Base-by-base conservation (phyloP, 2,329 filamentous ascomycete species). In the Hypoxylon rubiginosum region DNA sequence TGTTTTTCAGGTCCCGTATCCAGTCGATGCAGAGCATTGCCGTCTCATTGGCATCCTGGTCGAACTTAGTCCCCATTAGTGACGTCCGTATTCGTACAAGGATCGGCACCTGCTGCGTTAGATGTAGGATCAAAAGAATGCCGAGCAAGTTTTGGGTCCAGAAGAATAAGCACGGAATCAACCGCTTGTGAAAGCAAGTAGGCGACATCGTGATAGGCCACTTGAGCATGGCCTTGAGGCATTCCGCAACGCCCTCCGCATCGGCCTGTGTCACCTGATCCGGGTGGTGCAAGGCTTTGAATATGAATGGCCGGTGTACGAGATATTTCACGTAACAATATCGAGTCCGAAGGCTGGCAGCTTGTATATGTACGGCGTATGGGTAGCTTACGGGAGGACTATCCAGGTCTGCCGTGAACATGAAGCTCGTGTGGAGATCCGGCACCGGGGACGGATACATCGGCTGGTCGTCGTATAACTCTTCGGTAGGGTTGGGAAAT, bases 71-170 rank as follows among this genome's bases (percentile, higher is more conserved):
- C 7, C 82, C 83, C 67, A 83, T 85, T 39, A 86, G 74, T 13
- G 82, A 80, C 13, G 80, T 77, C 43, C 85, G 80, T 61, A 90
- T 86, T 21, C 81, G 77, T 24, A 77, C 71, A 41, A 90, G 72
- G 61, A 85, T 82, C 0, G 82, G 81, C 48, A 86, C 83, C 60
- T 85, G 83, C 17, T 79, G 80, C 11, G 84, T 85, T 67, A 89
- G 79, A 46, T 87, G 84, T 36, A 90, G 72, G 17, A 90, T 79
- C 49, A 90, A 71, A 24, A 90, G 77, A 24, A 89, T 84, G 3
- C 85, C 85, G 48, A 90, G 80, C 45, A 90, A 81, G 64, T 88
- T 88, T 68, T 90, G 87, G 8, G 86, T 87, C 84, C 88, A 90
- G 58, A 87, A 86, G 72, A 88, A 90, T 1, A 86, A 71, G 60